Base-by-base conservation (phyloP, 345 rosid species). In the Camelina laxa region DNA sequence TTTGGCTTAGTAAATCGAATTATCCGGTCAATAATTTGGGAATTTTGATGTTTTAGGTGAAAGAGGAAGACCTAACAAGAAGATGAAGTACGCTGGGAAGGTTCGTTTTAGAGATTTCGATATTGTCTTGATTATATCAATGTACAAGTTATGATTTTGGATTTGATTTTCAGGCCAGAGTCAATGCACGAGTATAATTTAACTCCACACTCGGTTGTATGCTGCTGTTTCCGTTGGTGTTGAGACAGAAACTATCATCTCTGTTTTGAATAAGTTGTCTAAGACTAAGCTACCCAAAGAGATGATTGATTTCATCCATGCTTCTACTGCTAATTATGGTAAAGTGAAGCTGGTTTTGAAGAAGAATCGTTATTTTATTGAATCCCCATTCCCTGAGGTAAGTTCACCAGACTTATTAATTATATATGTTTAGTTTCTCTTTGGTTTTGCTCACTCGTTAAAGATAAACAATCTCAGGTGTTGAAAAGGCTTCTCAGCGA, bases 191-290 rank as follows among this genome's bases (percentile, higher is more conserved):
- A 95, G 84, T 92, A 95, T 74, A 92, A 90, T 81, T 70, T 95
- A 85, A 95, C 98, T 1, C 98, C 98, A 0, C 99, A 95, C 77
- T 92, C 99, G 2, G n/a, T 75, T 92, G 72, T 92, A 95, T 78
- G 99, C 98, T 44, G 99, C 98, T 2, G 96, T 95, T 16, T 95
- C 97, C 0, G 99, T 95, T 72, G 98, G 99, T 41, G 84, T 95
- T 8, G 98, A 95, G 81, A 95, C 98, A 1, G 97, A 92, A 73
- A 92, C 98, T 7, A 85, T 92, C 9, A 81, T 95, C 42, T 71
- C 94, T 12, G 99, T 95, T 38, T 74, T 95, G 87, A 87, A 88
- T 73, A 95, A 95, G 74, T 75, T 95, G 76, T 95, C 98, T 17
- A 95, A 95, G 86, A 90, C 98, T 17, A 89, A 89, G 87, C 83